Base-by-base conservation (phyloP, 345 rosid genomes). In the Linum tenue region DNA sequence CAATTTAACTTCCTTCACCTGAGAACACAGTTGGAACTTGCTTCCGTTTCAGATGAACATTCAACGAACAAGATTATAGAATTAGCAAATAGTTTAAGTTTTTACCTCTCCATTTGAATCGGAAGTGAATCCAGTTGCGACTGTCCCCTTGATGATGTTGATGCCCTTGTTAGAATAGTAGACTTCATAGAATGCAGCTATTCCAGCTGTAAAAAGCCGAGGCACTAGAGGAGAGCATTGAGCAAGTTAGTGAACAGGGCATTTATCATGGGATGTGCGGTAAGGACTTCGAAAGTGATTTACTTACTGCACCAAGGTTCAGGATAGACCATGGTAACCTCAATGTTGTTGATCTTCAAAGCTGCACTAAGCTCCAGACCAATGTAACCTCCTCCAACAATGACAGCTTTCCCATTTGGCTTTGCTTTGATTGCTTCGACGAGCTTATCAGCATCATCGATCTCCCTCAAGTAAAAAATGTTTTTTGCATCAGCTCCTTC, bases 231-330 rank as follows among this genome's bases (percentile, higher is more conserved):
- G 14, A 44, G 37, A 76, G 81, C 53, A 59, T 6, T 39, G 37
- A 55, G 14, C 6, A 35, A 16, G 10, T 77, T 62, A 73, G 58
- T 16, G 56, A 67, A 60, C 39, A 58, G 48, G 59, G 61, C 61
- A 22, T 59, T 59, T 35, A 22, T 22, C 14, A 4, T 35, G 5
- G 7, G 15, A 59, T 1, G 39, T 59, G 38, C 5, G 31, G 12
- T 12, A 36, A 59, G 39, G 58, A 63, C 31, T 22, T 42, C n/a
- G 16, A 48, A 36, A 15, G 8, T 17, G 9, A 22, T 22, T 70
- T 72, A 88, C 99, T 94, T 86, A 90, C 99, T 94, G 87, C 97
- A 90, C 97, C 99, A 94, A 55, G 97, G 99, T 73, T 88, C 97
- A 6, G 99, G 99, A 73, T 79, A 94, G 73, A 94, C 97, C 99